Evolutionary conservation across 2,329 filamentous ascomycete genomes (phyloP).

Genomic region (Penicillium decumbens): DNA sequence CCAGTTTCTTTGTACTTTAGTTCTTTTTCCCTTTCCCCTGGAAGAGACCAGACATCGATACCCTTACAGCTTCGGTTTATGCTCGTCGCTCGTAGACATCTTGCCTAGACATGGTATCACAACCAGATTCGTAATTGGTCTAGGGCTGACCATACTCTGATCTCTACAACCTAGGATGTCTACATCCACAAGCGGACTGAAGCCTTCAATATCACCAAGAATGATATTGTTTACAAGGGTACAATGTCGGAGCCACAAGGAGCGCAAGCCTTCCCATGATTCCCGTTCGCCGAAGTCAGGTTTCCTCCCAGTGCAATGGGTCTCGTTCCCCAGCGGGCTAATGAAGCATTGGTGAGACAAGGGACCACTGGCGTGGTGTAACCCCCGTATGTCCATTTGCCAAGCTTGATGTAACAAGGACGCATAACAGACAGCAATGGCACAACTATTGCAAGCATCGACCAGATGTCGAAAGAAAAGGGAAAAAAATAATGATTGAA

Average conservation of each 20-base stretch:
- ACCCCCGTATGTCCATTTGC: conserved; percentile 4
- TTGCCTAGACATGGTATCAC: neutral
- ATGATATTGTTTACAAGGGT: conserved; percentile 9
- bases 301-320: conserved; percentile 4
- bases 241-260: conserved; percentile 4
- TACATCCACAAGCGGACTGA: neutral
- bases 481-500: neutral
- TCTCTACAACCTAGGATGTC: neutral
- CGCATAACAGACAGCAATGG: neutral
- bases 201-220: neutral
- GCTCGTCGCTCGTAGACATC: neutral
- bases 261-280: conserved; percentile 14
- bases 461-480: neutral
- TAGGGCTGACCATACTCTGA: neutral
- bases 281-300: conserved; percentile 3
- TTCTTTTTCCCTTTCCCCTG: conserved; percentile 18
- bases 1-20: conserved; percentile 30
- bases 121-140: neutral
- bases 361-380: neutral
- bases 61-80: conserved; percentile 28
- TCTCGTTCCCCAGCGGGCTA: neutral
- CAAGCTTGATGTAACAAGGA: conserved; percentile 1
- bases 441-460: neutral
- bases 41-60: conserved; percentile 34
- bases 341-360: neutral